phyloP scores from a whole-genome alignment of 1,284 basidiomycete genomes.

The Pisolithus thermaeus region DNA sequence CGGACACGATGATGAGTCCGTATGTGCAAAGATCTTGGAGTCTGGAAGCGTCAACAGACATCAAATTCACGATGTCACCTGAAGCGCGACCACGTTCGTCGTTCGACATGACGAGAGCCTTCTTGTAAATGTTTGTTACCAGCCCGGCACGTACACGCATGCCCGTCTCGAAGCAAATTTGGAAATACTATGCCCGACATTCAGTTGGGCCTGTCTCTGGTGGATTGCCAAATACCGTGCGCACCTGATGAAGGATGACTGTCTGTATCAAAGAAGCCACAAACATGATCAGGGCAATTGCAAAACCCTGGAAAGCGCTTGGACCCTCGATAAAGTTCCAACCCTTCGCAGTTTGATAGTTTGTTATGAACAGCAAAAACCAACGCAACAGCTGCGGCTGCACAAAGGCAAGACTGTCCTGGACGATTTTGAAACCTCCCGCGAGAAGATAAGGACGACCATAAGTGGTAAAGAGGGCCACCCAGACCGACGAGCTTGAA shows the following conservation, averaged over 20 bases:
- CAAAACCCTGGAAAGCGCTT: slow-evolving; percentile 58
- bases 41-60: slow-evolving; percentile 83
- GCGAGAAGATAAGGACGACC: slow-evolving; percentile 76
- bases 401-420: slow-evolving; percentile 78
- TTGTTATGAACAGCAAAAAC: slow-evolving; percentile 77
- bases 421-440: slow-evolving; percentile 61
- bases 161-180: slow-evolving; percentile 76
- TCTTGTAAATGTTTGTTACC: slow-evolving; percentile 81
- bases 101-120: slow-evolving; percentile 80
- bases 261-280: slow-evolving; percentile 72
- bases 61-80: slow-evolving; percentile 92
- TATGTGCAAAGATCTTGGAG: slow-evolving; percentile 87
- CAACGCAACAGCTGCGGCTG: slow-evolving; percentile 87
- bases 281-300: slow-evolving; percentile 79
- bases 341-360: slow-evolving; percentile 51
- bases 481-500: slow-evolving; percentile 49
- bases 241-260: slow-evolving; percentile 81
- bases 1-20: slow-evolving; percentile 64
- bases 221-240: slow-evolving; percentile 4
- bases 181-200: slow-evolving; percentile 59
- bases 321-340: slow-evolving; percentile 18
- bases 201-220: background rate
- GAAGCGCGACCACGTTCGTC: slow-evolving; percentile 75
- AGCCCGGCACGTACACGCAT: slow-evolving; percentile 91
- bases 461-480: slow-evolving; percentile 71